phyloP scores from a whole-genome alignment of 441 rosid species.

The Metrosideros polymorpha region DNA sequence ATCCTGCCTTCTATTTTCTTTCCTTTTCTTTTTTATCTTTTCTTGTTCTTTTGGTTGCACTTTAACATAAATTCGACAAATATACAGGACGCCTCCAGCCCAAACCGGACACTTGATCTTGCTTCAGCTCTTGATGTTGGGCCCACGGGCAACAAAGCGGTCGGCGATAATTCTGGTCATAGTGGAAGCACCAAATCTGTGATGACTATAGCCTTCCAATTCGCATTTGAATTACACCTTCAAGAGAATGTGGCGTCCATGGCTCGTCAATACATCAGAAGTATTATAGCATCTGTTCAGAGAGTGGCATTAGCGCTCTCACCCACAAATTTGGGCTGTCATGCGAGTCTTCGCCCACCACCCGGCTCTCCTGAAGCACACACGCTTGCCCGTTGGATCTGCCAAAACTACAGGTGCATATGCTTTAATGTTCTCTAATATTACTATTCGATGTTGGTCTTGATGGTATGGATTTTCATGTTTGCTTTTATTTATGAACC shows the following conservation, averaged over 20 bases:
- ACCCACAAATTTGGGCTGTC: constrained; percentile 41
- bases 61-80: neutral
- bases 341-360: constrained; percentile 32
- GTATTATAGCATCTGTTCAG: constrained; percentile 60
- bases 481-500: neutral
- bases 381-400: constrained; percentile 57
- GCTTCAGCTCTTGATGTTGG: constrained; percentile 66
- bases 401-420: constrained; percentile 38
- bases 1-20: neutral
- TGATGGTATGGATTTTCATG: neutral
- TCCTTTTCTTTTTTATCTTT: neutral
- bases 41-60: neutral
- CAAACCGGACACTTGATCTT: constrained; percentile 65
- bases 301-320: constrained; percentile 65
- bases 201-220: constrained; percentile 70
- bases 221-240: constrained; percentile 54
- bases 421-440: neutral
- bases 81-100: constrained; percentile 45
- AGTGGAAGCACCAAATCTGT: constrained; percentile 47
- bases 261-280: constrained; percentile 65
- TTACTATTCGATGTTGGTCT: neutral
- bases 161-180: constrained; percentile 34
- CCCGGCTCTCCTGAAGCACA: constrained; percentile 62
- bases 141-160: constrained; percentile 25
- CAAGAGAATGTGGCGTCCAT: constrained; percentile 53